Conservation (phyloP, 2,329 filamentous ascomycete genomes). For the Eutypa lata region DNA sequence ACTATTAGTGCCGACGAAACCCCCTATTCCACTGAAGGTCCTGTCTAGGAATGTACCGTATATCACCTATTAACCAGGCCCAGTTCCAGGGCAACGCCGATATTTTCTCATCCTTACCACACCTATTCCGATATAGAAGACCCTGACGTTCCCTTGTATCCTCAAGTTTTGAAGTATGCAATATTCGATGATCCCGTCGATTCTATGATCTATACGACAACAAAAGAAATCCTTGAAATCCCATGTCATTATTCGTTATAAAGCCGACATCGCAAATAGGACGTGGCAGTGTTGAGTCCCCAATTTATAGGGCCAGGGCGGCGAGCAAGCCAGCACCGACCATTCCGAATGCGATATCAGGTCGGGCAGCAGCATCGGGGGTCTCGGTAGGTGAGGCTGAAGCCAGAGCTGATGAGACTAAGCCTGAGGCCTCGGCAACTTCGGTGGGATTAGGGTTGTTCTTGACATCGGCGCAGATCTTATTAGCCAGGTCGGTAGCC, state of each 20-base stretch:
- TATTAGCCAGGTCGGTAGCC: slow-evolving; percentile 14
- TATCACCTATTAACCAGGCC: too few species aligned
- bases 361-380: slow-evolving; percentile 17
- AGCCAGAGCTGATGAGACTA: slow-evolving; percentile 23
- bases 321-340: slow-evolving; percentile 23
- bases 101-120: too few species aligned
- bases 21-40: too few species aligned
- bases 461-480: slow-evolving; percentile 24
- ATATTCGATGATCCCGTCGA: not conserved
- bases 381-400: slow-evolving; percentile 17
- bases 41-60: too few species aligned
- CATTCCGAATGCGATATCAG: slow-evolving; percentile 24
- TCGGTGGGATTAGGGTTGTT: slow-evolving; percentile 20
- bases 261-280: not conserved
- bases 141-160: not conserved
- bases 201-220: not conserved
- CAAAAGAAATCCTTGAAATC: not conserved
- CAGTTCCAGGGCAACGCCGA: too few species aligned
- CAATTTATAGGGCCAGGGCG: slow-evolving; percentile 20
- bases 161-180: not conserved
- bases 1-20: too few species aligned
- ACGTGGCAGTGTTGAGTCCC: not conserved
- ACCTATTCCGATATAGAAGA: not conserved
- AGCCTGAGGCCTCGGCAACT: slow-evolving; percentile 26
- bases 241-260: not conserved